phyloP scores from a whole-genome alignment of 805 yeast species.

The Metschnikowia lochheadii region DNA sequence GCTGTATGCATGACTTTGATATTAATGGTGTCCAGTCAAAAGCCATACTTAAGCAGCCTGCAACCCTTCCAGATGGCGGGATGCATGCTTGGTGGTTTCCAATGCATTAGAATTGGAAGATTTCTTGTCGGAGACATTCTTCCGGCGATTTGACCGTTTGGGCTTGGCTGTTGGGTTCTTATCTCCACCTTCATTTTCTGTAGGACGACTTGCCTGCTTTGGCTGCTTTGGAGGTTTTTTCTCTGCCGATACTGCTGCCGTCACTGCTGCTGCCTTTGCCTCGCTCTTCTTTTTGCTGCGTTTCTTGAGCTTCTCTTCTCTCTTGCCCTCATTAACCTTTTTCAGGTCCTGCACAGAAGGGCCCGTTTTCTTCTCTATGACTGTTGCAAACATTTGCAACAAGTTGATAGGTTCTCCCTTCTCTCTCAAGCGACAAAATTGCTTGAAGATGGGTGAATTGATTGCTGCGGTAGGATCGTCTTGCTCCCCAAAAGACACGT shows the following conservation, averaged over 20 bases:
- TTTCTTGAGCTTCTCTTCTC: slow-evolving; percentile 6
- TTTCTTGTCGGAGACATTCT: background rate
- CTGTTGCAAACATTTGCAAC: background rate
- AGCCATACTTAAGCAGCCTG: background rate
- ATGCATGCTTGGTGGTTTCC: background rate
- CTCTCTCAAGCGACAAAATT: background rate
- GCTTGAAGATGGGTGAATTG: background rate
- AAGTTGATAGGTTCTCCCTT: background rate
- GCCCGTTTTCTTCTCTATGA: background rate
- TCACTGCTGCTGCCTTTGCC: background rate
- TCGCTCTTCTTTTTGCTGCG: slow-evolving; percentile 3
- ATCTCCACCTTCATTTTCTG: background rate
- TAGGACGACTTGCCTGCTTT: background rate
- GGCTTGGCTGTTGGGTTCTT: slow-evolving; percentile 6
- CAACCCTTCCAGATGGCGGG: background rate
- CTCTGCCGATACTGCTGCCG: background rate
- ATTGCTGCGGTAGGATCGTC: background rate
- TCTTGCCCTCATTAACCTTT: background rate
- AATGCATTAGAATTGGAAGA: background rate
- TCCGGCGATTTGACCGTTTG: slow-evolving; percentile 1
- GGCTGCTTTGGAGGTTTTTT: slow-evolving; percentile 2
- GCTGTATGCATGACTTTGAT: background rate
- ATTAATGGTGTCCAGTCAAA: background rate
- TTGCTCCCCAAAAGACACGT: slow-evolving; percentile 12
- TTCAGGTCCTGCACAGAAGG: background rate